Conservation (phyloP, 2,329 filamentous ascomycete genomes). For the Pestalotiopsis sp. region DNA sequence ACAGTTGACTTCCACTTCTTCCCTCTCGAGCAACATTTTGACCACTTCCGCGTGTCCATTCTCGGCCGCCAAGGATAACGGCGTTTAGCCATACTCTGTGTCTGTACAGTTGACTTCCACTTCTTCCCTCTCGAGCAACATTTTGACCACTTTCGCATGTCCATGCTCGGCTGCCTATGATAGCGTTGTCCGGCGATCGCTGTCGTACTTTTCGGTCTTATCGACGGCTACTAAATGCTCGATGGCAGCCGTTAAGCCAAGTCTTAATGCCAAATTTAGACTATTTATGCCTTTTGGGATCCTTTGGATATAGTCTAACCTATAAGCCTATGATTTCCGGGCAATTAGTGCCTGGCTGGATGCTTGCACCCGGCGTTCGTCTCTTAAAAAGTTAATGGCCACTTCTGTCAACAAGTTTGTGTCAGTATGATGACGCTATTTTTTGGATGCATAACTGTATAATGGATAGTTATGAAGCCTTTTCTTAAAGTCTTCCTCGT, state of each 20-base stretch:
- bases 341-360: not conserved
- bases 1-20: not conserved
- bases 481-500: constrained; percentile 4
- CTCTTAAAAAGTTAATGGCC: not conserved
- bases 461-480: constrained; percentile 9
- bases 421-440: constrained; percentile 16
- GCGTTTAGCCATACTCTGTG: not conserved
- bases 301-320: too few species aligned
- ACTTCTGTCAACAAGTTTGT: not conserved
- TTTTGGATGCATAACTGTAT: constrained; percentile 13
- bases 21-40: not conserved
- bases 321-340: too few species aligned
- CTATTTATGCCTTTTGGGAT: not conserved
- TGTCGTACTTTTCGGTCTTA: too few species aligned
- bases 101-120: not conserved
- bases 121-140: not conserved
- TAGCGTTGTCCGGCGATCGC: not conserved
- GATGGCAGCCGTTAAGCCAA: too few species aligned
- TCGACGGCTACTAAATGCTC: too few species aligned
- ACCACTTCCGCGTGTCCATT: not conserved
- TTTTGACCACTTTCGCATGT: not conserved
- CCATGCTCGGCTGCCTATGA: not conserved
- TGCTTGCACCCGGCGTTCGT: not conserved
- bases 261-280: not conserved
- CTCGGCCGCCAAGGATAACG: not conserved